These are phyloP conservation scores for Obba rivulosa DNA, from an alignment of 768 basidiomycete genomes.

Conservation along the genomic window DNA sequence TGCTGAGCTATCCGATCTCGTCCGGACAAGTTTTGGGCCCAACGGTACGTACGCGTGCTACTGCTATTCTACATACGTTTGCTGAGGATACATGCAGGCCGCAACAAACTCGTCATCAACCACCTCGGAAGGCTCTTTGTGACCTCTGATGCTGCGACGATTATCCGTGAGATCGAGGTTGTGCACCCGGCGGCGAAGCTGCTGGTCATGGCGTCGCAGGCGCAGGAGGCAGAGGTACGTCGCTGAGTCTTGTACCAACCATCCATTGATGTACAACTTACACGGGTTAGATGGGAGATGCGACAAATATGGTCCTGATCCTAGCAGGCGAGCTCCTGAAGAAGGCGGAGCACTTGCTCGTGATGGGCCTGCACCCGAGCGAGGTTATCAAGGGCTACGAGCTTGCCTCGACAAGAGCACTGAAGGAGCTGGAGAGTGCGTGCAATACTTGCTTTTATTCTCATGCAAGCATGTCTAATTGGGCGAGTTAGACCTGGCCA, in stretches of 20 bases:
- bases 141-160: constrained; percentile 98
- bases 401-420: constrained; percentile 76
- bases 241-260: background rate
- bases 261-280: no score
- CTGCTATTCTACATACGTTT: background rate
- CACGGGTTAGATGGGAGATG: constrained; percentile 77
- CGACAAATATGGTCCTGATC: constrained; percentile 93
- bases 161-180: constrained; percentile 96
- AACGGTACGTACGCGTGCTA: constrained; percentile 61
- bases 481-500: constrained; percentile 55
- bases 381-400: constrained; percentile 96
- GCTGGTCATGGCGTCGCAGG: constrained; percentile 98
- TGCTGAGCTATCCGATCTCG: constrained; percentile 90
- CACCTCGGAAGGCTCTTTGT: constrained; percentile 94
- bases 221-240: constrained; percentile 89
- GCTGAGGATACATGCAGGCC: constrained; percentile 15
- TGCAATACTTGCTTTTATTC: constrained; percentile 16
- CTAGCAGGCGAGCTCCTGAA: constrained; percentile 93
- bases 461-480: background rate
- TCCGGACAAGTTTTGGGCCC: constrained; percentile 93
- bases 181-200: constrained; percentile 98
- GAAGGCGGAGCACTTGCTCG: constrained; percentile 83
- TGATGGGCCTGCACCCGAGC: constrained; percentile 96
- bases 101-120: constrained; percentile 98
- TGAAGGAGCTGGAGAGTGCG: constrained; percentile 88